Base-by-base conservation (phyloP, 1,284 basidiomycete species). In the Melampsora americana region DNA sequence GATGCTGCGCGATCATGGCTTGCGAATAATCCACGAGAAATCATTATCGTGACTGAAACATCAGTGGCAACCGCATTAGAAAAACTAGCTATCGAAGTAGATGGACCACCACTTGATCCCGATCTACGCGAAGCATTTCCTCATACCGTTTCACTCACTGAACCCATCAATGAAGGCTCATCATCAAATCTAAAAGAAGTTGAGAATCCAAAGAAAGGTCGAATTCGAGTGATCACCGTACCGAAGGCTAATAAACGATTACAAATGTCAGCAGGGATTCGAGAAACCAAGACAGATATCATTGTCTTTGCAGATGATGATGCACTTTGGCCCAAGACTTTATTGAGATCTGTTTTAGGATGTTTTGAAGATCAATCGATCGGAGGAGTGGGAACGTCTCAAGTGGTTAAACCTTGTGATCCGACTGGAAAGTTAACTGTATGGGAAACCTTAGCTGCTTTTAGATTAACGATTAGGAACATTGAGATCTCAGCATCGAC, bases 221-320 rank as follows among this genome's bases (percentile, higher is more conserved):
- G 56, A 67, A 94, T 95, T 78, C 88, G 90, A 64, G 92, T 95
- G 56, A 85, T 93, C 71, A 94, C 92, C 20, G 92, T 95, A 5
- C 92, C 92, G 1, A 93, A 90, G 80, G 92, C 93, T 77, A 95
- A 95, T 86, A 95, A 95, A 83, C 89, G 92, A 16, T 85, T 94
- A 35, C 92, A 95, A 84, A 95, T 95, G 92, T 86, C 88, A 77
- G 91, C 94, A 80, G 92, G 92, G 18, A 93, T 95, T 83, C 90
- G 90, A 82, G 89, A 92, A 83, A 90, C 89, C 32, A 90, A 89
- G 0, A 94, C 93, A 1, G 93, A 95, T 82, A 94, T 95, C 83
- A 93, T 95, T 82, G 89, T 95, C n/a, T 95, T 95, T 80, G 92
- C 92, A 4, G 93, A 95, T 82, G 93, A 95, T 82, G 92, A 95